Evolutionary conservation across 257 asterid genomes (phyloP).

Genomic region (Ilex aquifolium): DNA sequence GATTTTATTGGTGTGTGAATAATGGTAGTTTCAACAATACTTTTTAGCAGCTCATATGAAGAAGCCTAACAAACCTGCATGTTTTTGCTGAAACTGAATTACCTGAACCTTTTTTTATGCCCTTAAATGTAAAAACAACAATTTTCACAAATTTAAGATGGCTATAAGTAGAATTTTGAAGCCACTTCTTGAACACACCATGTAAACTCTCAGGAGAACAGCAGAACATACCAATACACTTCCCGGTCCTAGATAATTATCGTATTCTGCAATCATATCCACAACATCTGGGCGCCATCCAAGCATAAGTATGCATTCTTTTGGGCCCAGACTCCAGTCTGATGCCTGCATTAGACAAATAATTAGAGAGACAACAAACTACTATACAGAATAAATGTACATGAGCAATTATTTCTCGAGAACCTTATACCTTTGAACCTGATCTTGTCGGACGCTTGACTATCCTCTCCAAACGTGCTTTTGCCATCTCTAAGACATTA

Average conservation of each 20-base stretch:
- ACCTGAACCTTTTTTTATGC: too few relatives aligned
- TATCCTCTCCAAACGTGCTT: constrained; percentile 52
- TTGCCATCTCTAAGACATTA: constrained; percentile 41
- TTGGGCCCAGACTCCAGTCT: constrained; percentile 63
- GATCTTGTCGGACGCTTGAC: constrained; percentile 68
- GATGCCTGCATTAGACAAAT: constrained; percentile 52
- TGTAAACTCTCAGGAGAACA: not conserved
- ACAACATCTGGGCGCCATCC: constrained; percentile 91
- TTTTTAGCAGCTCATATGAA: too few relatives aligned
- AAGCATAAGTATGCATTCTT: constrained; percentile 74
- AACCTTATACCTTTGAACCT: constrained; percentile 66
- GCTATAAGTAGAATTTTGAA: too few relatives aligned
- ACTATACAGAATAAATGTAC: constrained; percentile 7
- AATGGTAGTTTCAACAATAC: too few relatives aligned
- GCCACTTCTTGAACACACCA: too few relatives aligned
- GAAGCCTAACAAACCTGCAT: too few relatives aligned
- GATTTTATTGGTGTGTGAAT: too few relatives aligned
- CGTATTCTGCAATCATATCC: constrained; percentile 88
- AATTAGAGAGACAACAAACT: constrained; percentile 13
- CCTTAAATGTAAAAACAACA: too few relatives aligned
- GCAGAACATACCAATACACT: constrained; percentile 56
- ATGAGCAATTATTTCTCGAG: constrained; percentile 8
- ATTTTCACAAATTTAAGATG: too few relatives aligned
- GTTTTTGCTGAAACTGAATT: too few relatives aligned
- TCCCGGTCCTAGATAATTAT: constrained; percentile 93